Evolutionary conservation across 2,329 filamentous ascomycete species (phyloP).

Genomic region (Fusarium marasasianum): DNA sequence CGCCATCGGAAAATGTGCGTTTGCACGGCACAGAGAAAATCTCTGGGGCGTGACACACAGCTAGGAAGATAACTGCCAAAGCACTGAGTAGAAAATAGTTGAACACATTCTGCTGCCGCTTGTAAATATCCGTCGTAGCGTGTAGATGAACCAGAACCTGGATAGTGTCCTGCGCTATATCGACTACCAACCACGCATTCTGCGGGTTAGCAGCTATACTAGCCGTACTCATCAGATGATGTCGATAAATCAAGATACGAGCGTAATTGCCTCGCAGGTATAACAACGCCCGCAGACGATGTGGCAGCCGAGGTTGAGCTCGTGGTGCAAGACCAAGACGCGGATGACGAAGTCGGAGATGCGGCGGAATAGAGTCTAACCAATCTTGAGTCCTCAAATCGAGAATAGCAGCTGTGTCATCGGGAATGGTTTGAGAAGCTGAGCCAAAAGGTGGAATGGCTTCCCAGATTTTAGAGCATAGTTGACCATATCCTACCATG

Average conservation of each 20-base stretch:
- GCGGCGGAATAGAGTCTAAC: slow-evolving; percentile 55
- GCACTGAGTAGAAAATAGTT: slow-evolving; percentile 46
- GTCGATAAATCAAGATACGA: slow-evolving; percentile 55
- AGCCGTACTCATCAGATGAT: slow-evolving; percentile 51
- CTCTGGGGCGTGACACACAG: slow-evolving; percentile 55
- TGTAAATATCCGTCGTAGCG: slow-evolving; percentile 42
- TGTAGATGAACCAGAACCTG: slow-evolving; percentile 43
- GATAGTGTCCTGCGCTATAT: slow-evolving; percentile 44
- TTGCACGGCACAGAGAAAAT: slow-evolving; percentile 51
- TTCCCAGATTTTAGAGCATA: slow-evolving; percentile 59
- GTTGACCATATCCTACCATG: slow-evolving; percentile 58
- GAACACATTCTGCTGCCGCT: slow-evolving; percentile 42
- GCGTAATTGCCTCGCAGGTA: slow-evolving; percentile 58
- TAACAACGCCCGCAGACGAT: slow-evolving; percentile 53
- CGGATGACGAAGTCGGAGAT: slow-evolving; percentile 51
- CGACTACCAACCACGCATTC: slow-evolving; percentile 52
- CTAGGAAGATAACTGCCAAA: slow-evolving; percentile 45
- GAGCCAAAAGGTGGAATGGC: slow-evolving; percentile 52
- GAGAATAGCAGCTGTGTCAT: slow-evolving; percentile 52
- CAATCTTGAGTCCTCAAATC: slow-evolving; percentile 56
- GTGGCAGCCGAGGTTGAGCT: slow-evolving; percentile 49
- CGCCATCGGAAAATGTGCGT: slow-evolving; percentile 45
- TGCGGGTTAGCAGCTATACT: slow-evolving; percentile 49
- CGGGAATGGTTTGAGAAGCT: slow-evolving; percentile 46
- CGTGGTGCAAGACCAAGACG: slow-evolving; percentile 47